Percentiles rank a stretch among this genome's conserved stretches.
phyloP scores from a whole-genome alignment of 2,329 filamentous ascomycete species.

The Chrysoporthe puriensis region DNA sequence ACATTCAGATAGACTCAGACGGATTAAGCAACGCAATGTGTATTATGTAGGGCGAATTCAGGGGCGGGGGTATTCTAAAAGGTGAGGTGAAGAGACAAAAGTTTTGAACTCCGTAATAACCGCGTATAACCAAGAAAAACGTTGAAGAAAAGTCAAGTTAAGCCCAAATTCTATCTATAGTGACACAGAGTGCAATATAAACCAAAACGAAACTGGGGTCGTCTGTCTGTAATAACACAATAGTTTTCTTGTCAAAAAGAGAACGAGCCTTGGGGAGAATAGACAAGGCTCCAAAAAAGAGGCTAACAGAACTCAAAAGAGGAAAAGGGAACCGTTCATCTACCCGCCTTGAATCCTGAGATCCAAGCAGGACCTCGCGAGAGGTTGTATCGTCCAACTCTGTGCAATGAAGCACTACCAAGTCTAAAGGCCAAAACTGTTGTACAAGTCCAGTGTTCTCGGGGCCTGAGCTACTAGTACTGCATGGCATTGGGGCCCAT shows the following conservation, averaged over 20 bases:
- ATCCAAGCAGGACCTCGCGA: background rate
- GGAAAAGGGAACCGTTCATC: background rate
- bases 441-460: background rate
- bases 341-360: background rate
- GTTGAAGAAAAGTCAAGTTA: background rate
- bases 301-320: background rate
- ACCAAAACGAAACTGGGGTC: background rate
- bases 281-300: background rate
- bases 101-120: background rate
- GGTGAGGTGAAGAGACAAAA: background rate
- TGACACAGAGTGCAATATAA: background rate
- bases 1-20: background rate
- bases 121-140: background rate
- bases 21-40: background rate
- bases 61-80: no score
- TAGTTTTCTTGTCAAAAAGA: background rate
- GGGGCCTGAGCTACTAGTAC: background rate
- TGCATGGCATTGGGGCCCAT: conserved; percentile 21
- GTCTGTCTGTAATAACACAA: background rate
- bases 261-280: background rate
- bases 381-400: background rate
- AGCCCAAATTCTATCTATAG: background rate
- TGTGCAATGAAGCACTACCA: conserved; percentile 4
- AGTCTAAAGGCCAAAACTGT: background rate
- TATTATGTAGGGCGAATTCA: background rate